A percentile compares a stretch with the other conserved stretches of the same genome.
Conservation (phyloP, 306 rosid species). For the Cicer arietinum region DNA sequence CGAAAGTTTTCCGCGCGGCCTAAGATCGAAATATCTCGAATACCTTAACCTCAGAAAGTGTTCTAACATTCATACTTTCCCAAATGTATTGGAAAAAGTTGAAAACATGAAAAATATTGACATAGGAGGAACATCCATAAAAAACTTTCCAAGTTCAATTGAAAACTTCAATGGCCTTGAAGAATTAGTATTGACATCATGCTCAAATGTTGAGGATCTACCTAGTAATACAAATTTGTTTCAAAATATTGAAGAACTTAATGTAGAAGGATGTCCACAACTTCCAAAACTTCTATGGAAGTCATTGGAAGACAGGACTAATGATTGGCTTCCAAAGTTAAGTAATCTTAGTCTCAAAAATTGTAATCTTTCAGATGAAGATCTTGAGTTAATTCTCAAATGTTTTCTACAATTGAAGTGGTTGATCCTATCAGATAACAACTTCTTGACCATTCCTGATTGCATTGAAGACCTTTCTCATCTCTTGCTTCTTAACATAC, state of each 20-base stretch:
- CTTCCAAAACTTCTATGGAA: constrained; percentile 34
- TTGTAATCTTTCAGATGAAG: constrained; percentile 41
- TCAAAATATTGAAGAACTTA: constrained; percentile 30
- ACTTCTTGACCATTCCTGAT: constrained; percentile 40
- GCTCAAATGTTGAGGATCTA: constrained; percentile 33
- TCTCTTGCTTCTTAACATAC: constrained; percentile 38
- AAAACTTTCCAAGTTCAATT: constrained; percentile 41
- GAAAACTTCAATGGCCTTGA: constrained; percentile 33
- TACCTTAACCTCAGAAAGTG: constrained; percentile 5
- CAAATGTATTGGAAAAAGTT: constrained; percentile 40
- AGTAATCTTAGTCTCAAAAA: constrained; percentile 27
- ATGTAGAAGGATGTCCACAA: constrained; percentile 35
- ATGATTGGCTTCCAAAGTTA: constrained; percentile 32
- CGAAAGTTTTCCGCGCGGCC: constrained; percentile 5
- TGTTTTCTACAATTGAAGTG: constrained; percentile 34
- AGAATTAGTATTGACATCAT: constrained; percentile 36
- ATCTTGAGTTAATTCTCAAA: constrained; percentile 37
- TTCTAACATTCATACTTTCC: constrained; percentile 36
- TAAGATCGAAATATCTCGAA: constrained; percentile 40
- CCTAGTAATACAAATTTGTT: constrained; percentile 35
- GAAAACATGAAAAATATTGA: constrained; percentile 31
- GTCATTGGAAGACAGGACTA: constrained; percentile 2
- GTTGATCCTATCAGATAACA: constrained; percentile 43
- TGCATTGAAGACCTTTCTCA: constrained; percentile 41
- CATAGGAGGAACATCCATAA: constrained; percentile 42